Percentiles rank a stretch among this genome's conserved stretches.
These are phyloP conservation scores for Ascomycota sp. DNA, from an alignment of 2,329 filamentous ascomycete genomes.

Conservation along the genomic window DNA sequence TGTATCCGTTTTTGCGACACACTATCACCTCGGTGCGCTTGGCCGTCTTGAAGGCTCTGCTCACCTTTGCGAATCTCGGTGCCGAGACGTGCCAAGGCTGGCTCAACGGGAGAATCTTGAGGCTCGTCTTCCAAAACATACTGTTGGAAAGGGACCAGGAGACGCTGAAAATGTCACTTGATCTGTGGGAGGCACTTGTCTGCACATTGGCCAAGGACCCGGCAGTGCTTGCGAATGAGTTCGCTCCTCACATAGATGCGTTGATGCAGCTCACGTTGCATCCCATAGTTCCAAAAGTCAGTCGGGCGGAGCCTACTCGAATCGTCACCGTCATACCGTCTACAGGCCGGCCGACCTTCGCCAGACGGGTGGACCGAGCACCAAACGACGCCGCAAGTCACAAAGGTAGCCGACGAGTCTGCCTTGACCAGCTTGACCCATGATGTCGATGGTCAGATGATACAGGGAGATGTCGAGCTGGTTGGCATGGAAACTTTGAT, in stretches of 20 bases:
- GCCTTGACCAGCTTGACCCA: constrained; percentile 49
- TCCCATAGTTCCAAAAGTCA: constrained; percentile 88
- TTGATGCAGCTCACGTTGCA: constrained; percentile 71
- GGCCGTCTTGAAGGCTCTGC: constrained; percentile 76
- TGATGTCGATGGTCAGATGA: constrained; percentile 95
- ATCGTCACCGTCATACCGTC: constrained; percentile 23
- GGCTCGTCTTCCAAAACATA: constrained; percentile 86
- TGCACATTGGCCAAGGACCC: constrained; percentile 44
- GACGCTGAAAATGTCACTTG: constrained; percentile 62
- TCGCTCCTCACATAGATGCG: constrained; percentile 56
- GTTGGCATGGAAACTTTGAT: constrained; percentile 79
- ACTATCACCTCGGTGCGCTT: constrained; percentile 92
- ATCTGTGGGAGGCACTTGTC: constrained; percentile 70
- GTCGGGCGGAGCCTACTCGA: constrained; percentile 68
- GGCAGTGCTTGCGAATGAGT: constrained; percentile 47
- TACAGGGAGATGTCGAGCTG: constrained; percentile 88
- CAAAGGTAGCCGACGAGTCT: constrained; percentile 52
- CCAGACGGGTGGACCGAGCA: constrained; percentile 38
- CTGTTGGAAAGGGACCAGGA: constrained; percentile 77
- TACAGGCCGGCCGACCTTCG: constrained; percentile 24
- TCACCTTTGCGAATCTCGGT: constrained; percentile 81
- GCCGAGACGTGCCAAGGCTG: constrained; percentile 65
- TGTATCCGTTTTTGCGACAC: constrained; percentile 91
- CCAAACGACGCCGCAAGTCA: constrained; percentile 59
- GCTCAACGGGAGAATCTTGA: constrained; percentile 75